A percentile compares a stretch with the other conserved stretches of the same genome.
These are phyloP conservation scores for Kluyveromyces dobzhanskii DNA, from an alignment of 805 yeast species.

Conservation along the genomic window DNA sequence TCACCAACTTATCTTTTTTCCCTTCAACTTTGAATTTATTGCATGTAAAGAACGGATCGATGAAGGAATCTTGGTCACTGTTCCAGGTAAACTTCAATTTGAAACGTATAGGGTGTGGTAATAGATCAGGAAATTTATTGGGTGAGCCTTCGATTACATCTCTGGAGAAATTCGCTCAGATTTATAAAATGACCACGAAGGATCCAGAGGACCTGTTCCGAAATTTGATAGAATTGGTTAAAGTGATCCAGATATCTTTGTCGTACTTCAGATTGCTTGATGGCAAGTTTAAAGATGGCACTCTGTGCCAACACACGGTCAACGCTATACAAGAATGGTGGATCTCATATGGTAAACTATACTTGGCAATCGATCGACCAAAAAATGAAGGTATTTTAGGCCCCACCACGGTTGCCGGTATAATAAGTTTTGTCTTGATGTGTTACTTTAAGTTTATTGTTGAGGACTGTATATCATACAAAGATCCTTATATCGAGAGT, in stretches of 20 bases:
- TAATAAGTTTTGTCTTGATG: slow-evolving; percentile 68
- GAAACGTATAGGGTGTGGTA: slow-evolving; percentile 71
- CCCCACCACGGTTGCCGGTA: slow-evolving; percentile 64
- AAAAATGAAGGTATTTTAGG: slow-evolving; percentile 47
- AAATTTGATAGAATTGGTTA: slow-evolving; percentile 57
- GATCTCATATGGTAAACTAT: slow-evolving; percentile 51
- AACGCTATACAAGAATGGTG: slow-evolving; percentile 75
- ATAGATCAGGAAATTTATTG: slow-evolving; percentile 69
- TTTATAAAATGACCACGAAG: slow-evolving; percentile 43
- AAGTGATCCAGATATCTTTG: slow-evolving; percentile 64
- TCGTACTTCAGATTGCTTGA: slow-evolving; percentile 70
- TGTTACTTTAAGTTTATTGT: slow-evolving; percentile 57
- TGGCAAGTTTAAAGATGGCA: slow-evolving; percentile 70
- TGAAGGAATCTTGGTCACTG: slow-evolving; percentile 39
- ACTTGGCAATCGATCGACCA: slow-evolving; percentile 24
- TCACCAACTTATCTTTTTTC: slow-evolving; percentile 74
- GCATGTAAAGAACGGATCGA: slow-evolving; percentile 57
- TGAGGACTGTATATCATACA: slow-evolving; percentile 50
- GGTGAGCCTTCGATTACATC: slow-evolving; percentile 69
- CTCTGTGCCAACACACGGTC: slow-evolving; percentile 71
- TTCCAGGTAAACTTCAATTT: slow-evolving; percentile 73
- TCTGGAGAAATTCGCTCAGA: slow-evolving; percentile 71
- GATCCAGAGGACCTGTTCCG: not conserved
- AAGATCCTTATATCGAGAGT: slow-evolving; percentile 77
- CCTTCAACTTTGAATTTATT: slow-evolving; percentile 69